A percentile compares a stretch with the other conserved stretches of the same genome.
These are phyloP conservation scores for Carex arenaria DNA, from an alignment of 202 grass and related monocot genomes.

Conservation along the genomic window DNA sequence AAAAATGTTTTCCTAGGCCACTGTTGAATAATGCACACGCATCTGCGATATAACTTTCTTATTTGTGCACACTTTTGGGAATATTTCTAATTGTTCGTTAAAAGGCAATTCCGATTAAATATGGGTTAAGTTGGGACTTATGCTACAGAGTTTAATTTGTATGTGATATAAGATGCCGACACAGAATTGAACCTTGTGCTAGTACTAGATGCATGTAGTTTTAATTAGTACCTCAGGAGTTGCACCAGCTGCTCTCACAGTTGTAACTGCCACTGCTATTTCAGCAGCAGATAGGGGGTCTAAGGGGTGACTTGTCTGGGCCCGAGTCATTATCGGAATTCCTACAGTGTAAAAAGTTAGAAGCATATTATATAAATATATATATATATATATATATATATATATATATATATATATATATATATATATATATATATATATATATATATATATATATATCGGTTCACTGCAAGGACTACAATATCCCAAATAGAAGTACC, in stretches of 20 bases:
- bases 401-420: too few species aligned
- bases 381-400: too few species aligned
- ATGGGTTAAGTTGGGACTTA: background rate
- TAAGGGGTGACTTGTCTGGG: conserved; percentile 89
- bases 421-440: too few species aligned
- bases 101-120: background rate
- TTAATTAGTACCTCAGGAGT: conserved; percentile 64
- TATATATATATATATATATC: too few species aligned
- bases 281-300: conserved; percentile 97
- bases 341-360: conserved; percentile 33
- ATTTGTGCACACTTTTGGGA: background rate
- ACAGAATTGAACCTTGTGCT: background rate
- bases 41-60: background rate
- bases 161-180: background rate
- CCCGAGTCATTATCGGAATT: conserved; percentile 88
- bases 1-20: background rate
- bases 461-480: background rate
- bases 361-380: background rate
- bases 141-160: background rate
- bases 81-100: background rate
- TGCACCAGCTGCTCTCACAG: conserved; percentile 89
- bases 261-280: conserved; percentile 96
- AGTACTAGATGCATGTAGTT: background rate
- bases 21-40: background rate
- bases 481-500: background rate